Conservation (phyloP, 140 eudicot genomes). For the Erigeron philadelphicus region DNA sequence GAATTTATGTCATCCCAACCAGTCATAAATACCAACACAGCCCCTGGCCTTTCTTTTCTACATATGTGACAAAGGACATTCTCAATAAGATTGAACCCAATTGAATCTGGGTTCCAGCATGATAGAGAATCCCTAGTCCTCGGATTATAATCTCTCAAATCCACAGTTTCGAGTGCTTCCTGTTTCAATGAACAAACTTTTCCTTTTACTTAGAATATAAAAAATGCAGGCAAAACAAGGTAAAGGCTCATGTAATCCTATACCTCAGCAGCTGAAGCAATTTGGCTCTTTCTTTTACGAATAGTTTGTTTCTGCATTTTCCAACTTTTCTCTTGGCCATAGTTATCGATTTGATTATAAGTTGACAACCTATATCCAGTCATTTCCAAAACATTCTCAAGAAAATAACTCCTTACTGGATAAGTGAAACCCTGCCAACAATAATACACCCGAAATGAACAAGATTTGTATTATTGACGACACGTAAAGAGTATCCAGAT, state of each 20-base stretch:
- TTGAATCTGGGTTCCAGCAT: constrained; percentile 98
- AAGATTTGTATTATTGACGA: neutral
- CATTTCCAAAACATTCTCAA: constrained; percentile 79
- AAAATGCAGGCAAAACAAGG: neutral
- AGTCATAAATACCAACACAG: constrained; percentile 92
- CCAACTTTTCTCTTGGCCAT: constrained; percentile 96
- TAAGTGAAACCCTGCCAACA: constrained; percentile 77
- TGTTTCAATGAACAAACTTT: constrained; percentile 38
- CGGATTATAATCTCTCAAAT: constrained; percentile 56
- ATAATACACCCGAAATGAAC: neutral
- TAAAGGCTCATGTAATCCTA: constrained; percentile 1
- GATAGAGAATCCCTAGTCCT: constrained; percentile 68
- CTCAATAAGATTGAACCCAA: constrained; percentile 93
- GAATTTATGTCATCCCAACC: constrained; percentile 99
- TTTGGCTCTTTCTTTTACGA: constrained; percentile 77
- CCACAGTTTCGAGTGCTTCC: constrained; percentile 73
- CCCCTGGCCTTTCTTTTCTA: constrained; percentile 88
- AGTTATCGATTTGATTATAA: constrained; percentile 88
- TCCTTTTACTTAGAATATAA: neutral
- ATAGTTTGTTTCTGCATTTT: constrained; percentile 86
- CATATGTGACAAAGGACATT: constrained; percentile 81
- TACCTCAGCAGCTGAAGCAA: constrained; percentile 98
- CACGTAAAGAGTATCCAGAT: neutral
- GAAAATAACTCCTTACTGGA: constrained; percentile 79
- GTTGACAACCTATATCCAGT: constrained; percentile 77